Evolutionary conservation across 768 basidiomycete genomes (phyloP), one percentile per base, ranked within the genome.

Genomic region (Rhodocollybia butyracea): DNA sequence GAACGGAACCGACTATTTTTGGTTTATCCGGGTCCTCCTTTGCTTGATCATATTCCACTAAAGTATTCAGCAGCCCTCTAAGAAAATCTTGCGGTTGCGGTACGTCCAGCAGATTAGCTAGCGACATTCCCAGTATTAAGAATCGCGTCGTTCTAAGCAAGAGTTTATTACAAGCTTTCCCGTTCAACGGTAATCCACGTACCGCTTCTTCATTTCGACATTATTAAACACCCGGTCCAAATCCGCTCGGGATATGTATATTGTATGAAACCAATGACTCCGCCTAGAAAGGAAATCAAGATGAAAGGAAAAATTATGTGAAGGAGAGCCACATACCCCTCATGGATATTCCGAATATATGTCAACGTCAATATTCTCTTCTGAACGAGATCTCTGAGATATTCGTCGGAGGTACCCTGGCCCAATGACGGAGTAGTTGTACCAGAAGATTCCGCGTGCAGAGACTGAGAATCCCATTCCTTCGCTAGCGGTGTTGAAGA

Each of bases 191-290:
- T 31, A 26, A 36, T 21, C 19, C 19, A 62, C 79, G 52, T 55
- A 91, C 91, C 90, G 80, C 70, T 84, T 89, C 76, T 82, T 87
- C 85, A 92, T 92, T 19, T 80, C 82, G 6, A 69, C 68, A 64
- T 89, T 91, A 61, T 76, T 84, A 67, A 94, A 94, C 53, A 81
- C 82, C 47, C 76, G 81, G 55, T 90, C 86, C 3, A 94, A 81
- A 52, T 93, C 93, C 17, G 73, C 63, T 46, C 81, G 82, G 53
- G 87, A 84, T 63, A 94, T 81, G 64, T 89, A 78, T 61, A 94
- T 85, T 12, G 93, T 94, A 66, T 92, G 89, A 64, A 91, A 91
- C 91, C 91, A 93, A 65, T 91, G 86, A 59, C 84, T 85, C 53
- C 84, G 85, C 51, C 91, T 93, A 64, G 30, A 8, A 2, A 38